Evolutionary conservation across 2,329 filamentous ascomycete species (phyloP), one percentile per base, ranked within the genome.

Genomic region (Aspergillus sp.): DNA sequence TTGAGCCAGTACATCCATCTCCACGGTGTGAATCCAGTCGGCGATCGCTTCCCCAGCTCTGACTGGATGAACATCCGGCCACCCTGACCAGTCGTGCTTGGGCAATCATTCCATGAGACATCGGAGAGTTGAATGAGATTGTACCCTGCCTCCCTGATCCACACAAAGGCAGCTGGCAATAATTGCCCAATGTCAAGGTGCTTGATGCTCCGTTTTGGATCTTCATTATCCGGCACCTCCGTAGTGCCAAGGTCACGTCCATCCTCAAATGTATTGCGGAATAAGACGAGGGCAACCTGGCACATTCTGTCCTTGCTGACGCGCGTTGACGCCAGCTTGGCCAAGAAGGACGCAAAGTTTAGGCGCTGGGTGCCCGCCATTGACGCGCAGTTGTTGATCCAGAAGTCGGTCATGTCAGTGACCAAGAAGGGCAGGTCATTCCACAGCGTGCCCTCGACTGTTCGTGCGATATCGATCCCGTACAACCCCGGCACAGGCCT

Each of bases 1-100:
- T 56, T 60, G 3, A 61, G 42, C 58, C 58, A 61, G 50, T 47
- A 61, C 48, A 61, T 48, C 5, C 45, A 60, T 52, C 58, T 56
- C 57, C 54, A 61, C 8, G 55, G 56, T 5, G 48, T 47, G 38
- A 61, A 57, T 42, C 56, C 57, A 46, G 41, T 28, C 4, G 52
- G 53, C 34, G 55, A 45, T 47, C 52, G 57, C 46, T 51, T 44
- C 5, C 57, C 58, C 3, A 60, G 48, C 32, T 56, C 56, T 0
- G 57, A 61, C 39, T 55, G 29, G 12, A 56, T 5, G 34, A 60
- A 60, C 4, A 28, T n/a, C 29, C 40, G 12, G 3, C 57, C 57
- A 43, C 52, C 50, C 29, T 45, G 43, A 27, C 50, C 39, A 9
- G 59, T 53, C 0, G 26, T 10, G 28, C 47, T 52, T 4, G 56